Percentiles rank a stretch among this genome's conserved stretches.
Evolutionary conservation across 2,329 filamentous ascomycete genomes (phyloP).

Genomic region (Coniella lustricola): DNA sequence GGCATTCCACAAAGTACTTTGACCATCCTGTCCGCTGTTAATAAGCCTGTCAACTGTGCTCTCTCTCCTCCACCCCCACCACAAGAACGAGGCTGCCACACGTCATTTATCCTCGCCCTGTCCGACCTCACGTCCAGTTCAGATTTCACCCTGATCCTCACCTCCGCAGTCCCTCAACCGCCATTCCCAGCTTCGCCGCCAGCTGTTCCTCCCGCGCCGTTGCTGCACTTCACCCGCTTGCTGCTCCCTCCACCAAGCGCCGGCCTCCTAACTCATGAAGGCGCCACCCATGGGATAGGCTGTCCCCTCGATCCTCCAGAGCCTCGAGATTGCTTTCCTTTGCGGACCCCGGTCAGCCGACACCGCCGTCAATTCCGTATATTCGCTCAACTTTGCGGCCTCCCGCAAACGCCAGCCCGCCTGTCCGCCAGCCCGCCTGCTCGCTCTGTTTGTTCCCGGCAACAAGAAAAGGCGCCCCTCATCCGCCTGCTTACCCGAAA

Average conservation of each 20-base stretch:
- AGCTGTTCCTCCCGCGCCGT: too few species aligned
- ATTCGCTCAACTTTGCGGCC: not conserved
- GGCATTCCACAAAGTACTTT: not conserved
- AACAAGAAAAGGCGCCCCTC: not conserved
- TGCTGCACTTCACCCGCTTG: not conserved
- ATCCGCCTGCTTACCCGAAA: constrained; percentile 1
- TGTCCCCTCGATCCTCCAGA: constrained; percentile 1
- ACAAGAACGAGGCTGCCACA: not conserved
- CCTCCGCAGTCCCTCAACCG: too few species aligned
- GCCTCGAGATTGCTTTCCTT: not conserved
- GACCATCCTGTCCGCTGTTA: not conserved
- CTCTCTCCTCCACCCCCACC: constrained; percentile 7
- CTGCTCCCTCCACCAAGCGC: not conserved
- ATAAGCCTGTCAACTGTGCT: not conserved
- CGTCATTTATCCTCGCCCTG: constrained; percentile 2
- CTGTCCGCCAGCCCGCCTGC: too few species aligned
- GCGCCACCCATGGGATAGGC: constrained; percentile 13
- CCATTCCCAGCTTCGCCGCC: too few species aligned
- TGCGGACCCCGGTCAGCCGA: not conserved
- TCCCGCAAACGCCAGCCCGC: constrained; percentile 6
- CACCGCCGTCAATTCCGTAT: not conserved
- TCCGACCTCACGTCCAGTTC: not conserved
- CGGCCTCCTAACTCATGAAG: constrained; percentile 13
- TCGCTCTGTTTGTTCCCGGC: constrained; percentile 5
- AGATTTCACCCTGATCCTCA: not conserved